A percentile compares a stretch with the other conserved stretches of the same genome.
phyloP scores from a whole-genome alignment of 768 basidiomycete species.

The Hysterangium stoloniferum region DNA sequence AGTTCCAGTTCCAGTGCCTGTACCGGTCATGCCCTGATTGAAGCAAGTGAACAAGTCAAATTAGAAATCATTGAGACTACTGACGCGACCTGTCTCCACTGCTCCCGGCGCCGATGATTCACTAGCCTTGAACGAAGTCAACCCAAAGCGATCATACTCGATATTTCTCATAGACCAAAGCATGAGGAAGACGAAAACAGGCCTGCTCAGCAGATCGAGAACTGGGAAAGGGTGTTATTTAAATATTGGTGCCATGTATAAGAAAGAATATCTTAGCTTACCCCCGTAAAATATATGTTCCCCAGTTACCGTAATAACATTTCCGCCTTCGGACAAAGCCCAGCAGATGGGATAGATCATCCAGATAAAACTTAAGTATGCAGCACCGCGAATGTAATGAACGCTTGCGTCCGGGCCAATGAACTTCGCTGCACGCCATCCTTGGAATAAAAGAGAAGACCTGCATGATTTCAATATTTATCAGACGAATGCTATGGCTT shows the following conservation, averaged over 20 bases:
- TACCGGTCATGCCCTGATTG: no score
- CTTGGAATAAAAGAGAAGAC: slow-evolving; percentile 24
- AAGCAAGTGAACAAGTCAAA: no score
- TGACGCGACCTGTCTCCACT: no score
- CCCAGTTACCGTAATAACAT: slow-evolving; percentile 35
- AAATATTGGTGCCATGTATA: neutral
- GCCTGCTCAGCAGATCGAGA: neutral
- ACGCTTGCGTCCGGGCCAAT: slow-evolving; percentile 18
- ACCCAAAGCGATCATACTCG: slow-evolving; percentile 1
- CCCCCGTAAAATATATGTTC: slow-evolving; percentile 4
- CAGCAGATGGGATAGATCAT: slow-evolving; percentile 50
- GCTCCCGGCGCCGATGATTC: neutral
- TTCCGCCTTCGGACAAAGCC: slow-evolving; percentile 46
- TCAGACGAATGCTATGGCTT: no score
- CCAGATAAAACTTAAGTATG: slow-evolving; percentile 46
- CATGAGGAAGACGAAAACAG: neutral
- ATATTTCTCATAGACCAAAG: slow-evolving; percentile 2
- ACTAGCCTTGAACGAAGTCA: neutral
- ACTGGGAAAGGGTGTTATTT: neutral
- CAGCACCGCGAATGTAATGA: slow-evolving; percentile 29
- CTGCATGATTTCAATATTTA: no score
- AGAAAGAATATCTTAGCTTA: neutral
- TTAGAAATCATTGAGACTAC: no score
- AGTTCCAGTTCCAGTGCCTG: no score
- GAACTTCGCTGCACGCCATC: slow-evolving; percentile 21